These are phyloP conservation scores for Chalara sp. DNA, from an alignment of 2,329 filamentous ascomycete species.

Conservation along the genomic window DNA sequence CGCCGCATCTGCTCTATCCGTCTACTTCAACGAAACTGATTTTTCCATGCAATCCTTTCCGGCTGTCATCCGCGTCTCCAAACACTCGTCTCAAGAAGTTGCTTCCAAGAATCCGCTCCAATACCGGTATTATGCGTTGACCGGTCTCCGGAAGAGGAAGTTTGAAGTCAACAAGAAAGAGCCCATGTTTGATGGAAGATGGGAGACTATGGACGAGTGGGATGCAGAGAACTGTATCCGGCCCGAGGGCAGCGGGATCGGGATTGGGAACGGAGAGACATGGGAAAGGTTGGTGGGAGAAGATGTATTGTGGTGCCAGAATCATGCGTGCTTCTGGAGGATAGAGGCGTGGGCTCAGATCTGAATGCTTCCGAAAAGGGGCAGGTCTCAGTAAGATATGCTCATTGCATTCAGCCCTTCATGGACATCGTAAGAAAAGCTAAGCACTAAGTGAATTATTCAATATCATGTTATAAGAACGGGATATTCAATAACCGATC, in stretches of 20 bases:
- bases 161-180: not conserved
- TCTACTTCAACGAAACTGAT: not conserved
- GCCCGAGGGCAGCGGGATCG: not conserved
- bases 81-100: not conserved
- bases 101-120: not conserved
- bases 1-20: not conserved
- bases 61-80: constrained; percentile 1
- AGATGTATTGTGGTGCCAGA: constrained; percentile 11
- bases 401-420: too few relatives aligned
- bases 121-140: constrained; percentile 5
- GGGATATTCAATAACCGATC: too few relatives aligned
- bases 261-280: constrained; percentile 5
- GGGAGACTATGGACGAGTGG: constrained; percentile 1
- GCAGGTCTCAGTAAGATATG: too few relatives aligned
- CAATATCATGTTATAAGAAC: too few relatives aligned
- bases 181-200: not conserved
- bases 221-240: constrained; percentile 2
- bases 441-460: too few relatives aligned
- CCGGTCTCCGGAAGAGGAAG: not conserved
- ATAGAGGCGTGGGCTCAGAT: constrained; percentile 3
- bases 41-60: not conserved
- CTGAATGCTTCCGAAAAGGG: too few relatives aligned
- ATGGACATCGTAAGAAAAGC: too few relatives aligned
- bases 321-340: constrained; percentile 8
- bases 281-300: constrained; percentile 5